These are phyloP conservation scores for Fomitopsis betulina DNA, from an alignment of 1,284 basidiomycete genomes.

Conservation along the genomic window DNA sequence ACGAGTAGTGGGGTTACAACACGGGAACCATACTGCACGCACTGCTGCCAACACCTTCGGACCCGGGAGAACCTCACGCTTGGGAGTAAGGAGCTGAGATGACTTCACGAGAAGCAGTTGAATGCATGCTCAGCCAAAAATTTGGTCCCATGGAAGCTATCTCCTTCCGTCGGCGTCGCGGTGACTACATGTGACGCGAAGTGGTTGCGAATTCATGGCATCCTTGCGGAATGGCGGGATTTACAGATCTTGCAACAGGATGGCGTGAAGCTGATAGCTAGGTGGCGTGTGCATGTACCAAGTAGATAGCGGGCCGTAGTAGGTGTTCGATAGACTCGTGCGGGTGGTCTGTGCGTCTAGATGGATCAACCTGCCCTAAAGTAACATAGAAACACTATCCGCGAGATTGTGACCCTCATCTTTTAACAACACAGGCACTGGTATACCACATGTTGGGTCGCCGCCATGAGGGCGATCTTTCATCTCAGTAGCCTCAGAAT, in stretches of 20 bases:
- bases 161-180: slow-evolving; percentile 1
- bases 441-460: slow-evolving; percentile 56
- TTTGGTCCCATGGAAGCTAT: background rate
- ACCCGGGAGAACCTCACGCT: too few species aligned
- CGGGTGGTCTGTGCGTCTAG: too few species aligned
- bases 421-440: slow-evolving; percentile 61
- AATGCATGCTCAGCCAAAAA: background rate
- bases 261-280: background rate
- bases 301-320: too few species aligned
- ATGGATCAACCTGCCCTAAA: slow-evolving; percentile 40
- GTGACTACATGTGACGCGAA: background rate
- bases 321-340: too few species aligned
- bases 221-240: background rate
- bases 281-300: background rate
- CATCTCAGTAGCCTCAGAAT: slow-evolving; percentile 56
- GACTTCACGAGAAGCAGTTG: background rate
- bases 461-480: slow-evolving; percentile 35
- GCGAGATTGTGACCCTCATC: slow-evolving; percentile 29
- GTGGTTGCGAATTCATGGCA: background rate
- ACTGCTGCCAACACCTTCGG: too few species aligned
- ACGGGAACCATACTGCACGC: too few species aligned
- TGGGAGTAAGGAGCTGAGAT: too few species aligned
- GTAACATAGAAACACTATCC: slow-evolving; percentile 10
- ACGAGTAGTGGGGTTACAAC: too few species aligned
- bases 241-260: background rate